Evolutionary conservation across 257 asterid genomes (phyloP).

Genomic region (Solanum okadae): DNA sequence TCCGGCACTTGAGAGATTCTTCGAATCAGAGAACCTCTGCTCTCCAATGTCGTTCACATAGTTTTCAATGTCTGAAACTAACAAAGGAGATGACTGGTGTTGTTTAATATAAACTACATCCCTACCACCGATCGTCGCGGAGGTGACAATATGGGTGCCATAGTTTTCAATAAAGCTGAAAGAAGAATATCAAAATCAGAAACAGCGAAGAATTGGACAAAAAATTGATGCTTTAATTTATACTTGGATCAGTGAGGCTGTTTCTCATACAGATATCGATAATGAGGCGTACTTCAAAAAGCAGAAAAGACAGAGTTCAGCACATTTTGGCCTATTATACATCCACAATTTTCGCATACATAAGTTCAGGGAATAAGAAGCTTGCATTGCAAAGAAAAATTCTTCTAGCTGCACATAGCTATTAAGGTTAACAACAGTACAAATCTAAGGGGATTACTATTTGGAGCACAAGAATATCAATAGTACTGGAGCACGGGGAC

Average conservation of each 20-base stretch:
- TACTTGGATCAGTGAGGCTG: background rate
- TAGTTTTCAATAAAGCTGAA: slow-evolving; percentile 94
- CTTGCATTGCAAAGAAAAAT: background rate
- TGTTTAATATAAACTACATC: slow-evolving; percentile 83
- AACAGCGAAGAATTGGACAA: background rate
- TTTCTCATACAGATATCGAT: background rate
- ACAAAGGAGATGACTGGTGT: slow-evolving; percentile 88
- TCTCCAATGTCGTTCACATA: slow-evolving; percentile 87
- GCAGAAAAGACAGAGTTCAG: background rate
- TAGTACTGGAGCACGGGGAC: background rate
- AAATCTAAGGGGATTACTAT: background rate
- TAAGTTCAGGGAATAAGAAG: background rate
- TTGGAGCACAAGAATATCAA: background rate
- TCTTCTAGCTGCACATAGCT: background rate
- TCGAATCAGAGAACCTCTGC: slow-evolving; percentile 82
- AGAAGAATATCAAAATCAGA: slow-evolving; percentile 19
- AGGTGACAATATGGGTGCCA: slow-evolving; percentile 94
- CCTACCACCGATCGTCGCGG: slow-evolving; percentile 93
- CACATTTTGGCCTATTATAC: background rate
- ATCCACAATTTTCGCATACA: background rate
- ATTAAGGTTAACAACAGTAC: background rate
- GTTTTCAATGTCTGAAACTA: slow-evolving; percentile 59
- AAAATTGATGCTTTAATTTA: background rate
- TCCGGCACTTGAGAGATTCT: slow-evolving; percentile 55
- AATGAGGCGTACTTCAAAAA: background rate